Evolutionary conservation across 2,329 filamentous ascomycete genomes (phyloP), one percentile per base, ranked within the genome.

Genomic region (Phyllosticta ampelicida): DNA sequence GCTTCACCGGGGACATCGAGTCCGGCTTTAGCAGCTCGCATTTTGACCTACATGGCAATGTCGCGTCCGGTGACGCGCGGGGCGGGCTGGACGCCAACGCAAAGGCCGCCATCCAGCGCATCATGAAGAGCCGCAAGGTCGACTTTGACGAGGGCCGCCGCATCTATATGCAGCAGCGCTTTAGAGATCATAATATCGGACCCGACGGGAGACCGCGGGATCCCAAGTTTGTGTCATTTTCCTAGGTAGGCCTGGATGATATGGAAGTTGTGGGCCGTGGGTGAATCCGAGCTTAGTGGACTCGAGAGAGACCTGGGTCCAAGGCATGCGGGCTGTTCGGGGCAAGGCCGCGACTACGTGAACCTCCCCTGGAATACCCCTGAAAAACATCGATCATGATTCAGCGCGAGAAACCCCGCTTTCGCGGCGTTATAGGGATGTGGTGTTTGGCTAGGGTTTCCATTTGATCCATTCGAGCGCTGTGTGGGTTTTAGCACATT

Each of bases 161-260:
- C 66, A 80, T 90, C 51, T 95, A 88, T 70, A 94, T 90, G 74
- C 87, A 96, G 75, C 84, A 87, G 66, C 79, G 85, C 60, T 96
- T 99, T 75, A 84, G 84, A 70, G 90, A 85, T 70, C 89, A 95
- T 67, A 88, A 89, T 55, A 96, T 99, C 70, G 90, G 86, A 1
- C 80, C 87, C 5, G 94, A 99, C 73, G 94, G 94, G 4, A 76
- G 86, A 65, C 94, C 94, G 62, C 81, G 85, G 69, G 92, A 97
- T 76, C 90, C 91, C 62, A 96, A 96, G 77, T 95, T 96, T 70
- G 90, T 97, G 60, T 95, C 89, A 70, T 97, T 97, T 74, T 89
- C 86, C 60, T 87, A 80, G 28, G 18, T n/a, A n/a, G 26, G 23
- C 19, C 9, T 5, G 10, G 26, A 23, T 53, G 51, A 5, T n/a